Percentiles rank a stretch among this genome's conserved stretches.
Evolutionary conservation across 2,329 filamentous ascomycete genomes (phyloP).

Genomic region (Fusarium sp.): DNA sequence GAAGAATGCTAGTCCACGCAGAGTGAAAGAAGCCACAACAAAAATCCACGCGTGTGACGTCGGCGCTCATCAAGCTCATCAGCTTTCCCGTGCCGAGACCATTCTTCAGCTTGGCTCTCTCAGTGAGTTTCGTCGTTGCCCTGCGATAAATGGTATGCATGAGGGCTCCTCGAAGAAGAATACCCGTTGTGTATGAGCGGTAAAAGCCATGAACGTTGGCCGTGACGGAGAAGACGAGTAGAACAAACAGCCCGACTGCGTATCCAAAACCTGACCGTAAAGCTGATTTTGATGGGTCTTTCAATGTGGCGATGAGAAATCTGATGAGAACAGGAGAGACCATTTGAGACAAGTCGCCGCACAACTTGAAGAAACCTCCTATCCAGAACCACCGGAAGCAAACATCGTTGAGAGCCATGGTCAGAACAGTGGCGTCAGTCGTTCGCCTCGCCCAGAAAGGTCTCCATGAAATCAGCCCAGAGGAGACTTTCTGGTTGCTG

Average conservation of each 20-base stretch:
- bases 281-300: slow-evolving; percentile 14
- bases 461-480: slow-evolving; percentile 1
- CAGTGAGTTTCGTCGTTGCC: slow-evolving; percentile 21
- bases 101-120: slow-evolving; percentile 30
- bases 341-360: slow-evolving; percentile 39
- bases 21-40: slow-evolving; percentile 49
- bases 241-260: slow-evolving; percentile 1
- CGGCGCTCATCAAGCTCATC: slow-evolving; percentile 48
- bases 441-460: slow-evolving; percentile 44
- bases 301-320: slow-evolving; percentile 22
- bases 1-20: slow-evolving; percentile 47
- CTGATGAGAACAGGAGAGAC: slow-evolving; percentile 24
- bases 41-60: slow-evolving; percentile 48
- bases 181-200: slow-evolving; percentile 13
- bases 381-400: slow-evolving; percentile 47
- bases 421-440: slow-evolving; percentile 41
- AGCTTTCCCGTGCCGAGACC: slow-evolving; percentile 43
- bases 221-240: slow-evolving; percentile 26
- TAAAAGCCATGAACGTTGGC: slow-evolving; percentile 29
- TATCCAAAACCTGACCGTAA: slow-evolving; percentile 25
- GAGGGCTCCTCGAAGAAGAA: slow-evolving; percentile 15
- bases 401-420: slow-evolving; percentile 46
- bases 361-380: slow-evolving; percentile 43
- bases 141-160: slow-evolving; percentile 31
- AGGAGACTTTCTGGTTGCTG: background rate